These are phyloP conservation scores for Nidula microcarpa DNA, from an alignment of 768 basidiomycete genomes.

Conservation along the genomic window DNA sequence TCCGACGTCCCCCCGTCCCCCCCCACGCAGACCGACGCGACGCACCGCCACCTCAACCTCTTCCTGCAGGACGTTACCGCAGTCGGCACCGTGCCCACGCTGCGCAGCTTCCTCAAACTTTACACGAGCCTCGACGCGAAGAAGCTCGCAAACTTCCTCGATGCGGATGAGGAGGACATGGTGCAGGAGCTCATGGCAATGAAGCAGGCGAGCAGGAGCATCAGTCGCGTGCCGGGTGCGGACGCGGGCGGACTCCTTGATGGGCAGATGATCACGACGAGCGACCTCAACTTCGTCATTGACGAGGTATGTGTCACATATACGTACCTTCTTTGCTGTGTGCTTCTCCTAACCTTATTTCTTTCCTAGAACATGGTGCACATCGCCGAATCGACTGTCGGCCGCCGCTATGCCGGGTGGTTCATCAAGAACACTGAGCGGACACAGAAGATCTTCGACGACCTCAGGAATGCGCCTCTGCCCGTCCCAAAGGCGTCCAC, in stretches of 20 bases:
- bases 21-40: conserved; percentile 57
- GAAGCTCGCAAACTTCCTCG: conserved; percentile 90
- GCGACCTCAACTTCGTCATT: conserved; percentile 94
- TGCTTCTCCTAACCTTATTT: background rate
- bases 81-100: conserved; percentile 74
- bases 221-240: conserved; percentile 60
- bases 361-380: conserved; percentile 85
- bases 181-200: conserved; percentile 96
- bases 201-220: conserved; percentile 82
- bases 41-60: conserved; percentile 77
- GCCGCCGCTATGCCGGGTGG: conserved; percentile 92
- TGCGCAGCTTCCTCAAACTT: conserved; percentile 89
- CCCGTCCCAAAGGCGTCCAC: conserved; percentile 29
- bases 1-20: conserved; percentile 24
- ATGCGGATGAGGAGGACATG: conserved; percentile 90
- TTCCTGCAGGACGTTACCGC: conserved; percentile 83
- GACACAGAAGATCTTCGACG: conserved; percentile 82
- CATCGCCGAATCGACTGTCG: conserved; percentile 92
- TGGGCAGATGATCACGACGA: conserved; percentile 84
- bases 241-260: conserved; percentile 64
- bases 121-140: conserved; percentile 91
- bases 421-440: conserved; percentile 96
- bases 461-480: conserved; percentile 54
- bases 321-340: background rate
- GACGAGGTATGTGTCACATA: conserved; percentile 63